A percentile compares a stretch with the other conserved stretches of the same genome.
These are phyloP conservation scores for Phytophthora tubulina DNA, from an alignment of 352 stramenopile genomes.

Conservation along the genomic window DNA sequence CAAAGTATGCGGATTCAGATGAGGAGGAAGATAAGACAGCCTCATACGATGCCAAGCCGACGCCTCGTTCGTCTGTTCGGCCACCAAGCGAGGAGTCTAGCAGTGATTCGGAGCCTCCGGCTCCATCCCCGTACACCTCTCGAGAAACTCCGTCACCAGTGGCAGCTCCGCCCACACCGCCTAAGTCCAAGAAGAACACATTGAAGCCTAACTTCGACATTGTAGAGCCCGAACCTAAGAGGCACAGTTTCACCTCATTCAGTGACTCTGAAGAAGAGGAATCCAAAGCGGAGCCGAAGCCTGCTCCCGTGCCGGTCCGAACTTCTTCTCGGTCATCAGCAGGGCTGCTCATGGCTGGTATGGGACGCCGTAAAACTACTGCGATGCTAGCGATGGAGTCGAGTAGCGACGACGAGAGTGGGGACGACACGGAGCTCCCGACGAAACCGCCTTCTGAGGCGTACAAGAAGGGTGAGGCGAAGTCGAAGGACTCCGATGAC, in stretches of 20 bases:
- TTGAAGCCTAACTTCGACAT: constrained; percentile 81
- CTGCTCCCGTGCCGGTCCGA: constrained; percentile 52
- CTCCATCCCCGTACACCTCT: constrained; percentile 20
- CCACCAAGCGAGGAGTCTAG: constrained; percentile 33
- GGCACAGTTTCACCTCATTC: constrained; percentile 89
- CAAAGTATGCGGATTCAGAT: constrained; percentile 26
- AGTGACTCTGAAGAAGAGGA: constrained; percentile 88
- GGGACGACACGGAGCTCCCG: constrained; percentile 61
- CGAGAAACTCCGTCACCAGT: constrained; percentile 27
- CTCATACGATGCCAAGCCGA: constrained; percentile 29
- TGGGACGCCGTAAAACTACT: constrained; percentile 75
- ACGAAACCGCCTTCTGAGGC: constrained; percentile 59
- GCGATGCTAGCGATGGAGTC: constrained; percentile 79
- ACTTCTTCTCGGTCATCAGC: constrained; percentile 46
- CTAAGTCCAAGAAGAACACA: constrained; percentile 44
- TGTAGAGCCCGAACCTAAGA: constrained; percentile 68
- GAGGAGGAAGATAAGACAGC: constrained; percentile 41
- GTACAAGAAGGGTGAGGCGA: constrained; percentile 46
- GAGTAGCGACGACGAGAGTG: constrained; percentile 78
- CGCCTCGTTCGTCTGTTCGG: constrained; percentile 28
- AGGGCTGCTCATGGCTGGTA: constrained; percentile 67
- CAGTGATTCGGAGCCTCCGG: constrained; percentile 27
- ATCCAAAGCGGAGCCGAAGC: constrained; percentile 74
- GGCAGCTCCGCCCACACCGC: constrained; percentile 35
- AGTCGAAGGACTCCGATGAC: constrained; percentile 38